phyloP scores from a whole-genome alignment of 371 early-diverging fungal species.

The Rhizomucor miehei region DNA sequence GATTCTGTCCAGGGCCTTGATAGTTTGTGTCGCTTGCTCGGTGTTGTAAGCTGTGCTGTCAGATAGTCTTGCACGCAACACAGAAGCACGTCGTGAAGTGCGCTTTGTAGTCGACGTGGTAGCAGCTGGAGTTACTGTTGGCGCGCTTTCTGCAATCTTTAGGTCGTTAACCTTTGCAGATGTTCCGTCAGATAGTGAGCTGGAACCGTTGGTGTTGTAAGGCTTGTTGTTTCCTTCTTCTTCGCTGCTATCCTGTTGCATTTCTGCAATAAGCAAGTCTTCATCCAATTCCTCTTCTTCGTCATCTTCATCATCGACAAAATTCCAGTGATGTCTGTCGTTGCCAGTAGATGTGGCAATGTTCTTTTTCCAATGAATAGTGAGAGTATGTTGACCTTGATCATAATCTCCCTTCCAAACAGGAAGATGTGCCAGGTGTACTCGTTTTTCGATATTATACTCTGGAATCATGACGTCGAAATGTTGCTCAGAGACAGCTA shows the following conservation, averaged over 20 bases:
- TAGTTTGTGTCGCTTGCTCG: slow-evolving; percentile 54
- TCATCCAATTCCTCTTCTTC: slow-evolving; percentile 34
- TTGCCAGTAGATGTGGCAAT: slow-evolving; percentile 38
- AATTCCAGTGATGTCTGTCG: slow-evolving; percentile 2
- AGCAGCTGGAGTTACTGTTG: background rate
- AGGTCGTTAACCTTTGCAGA: background rate
- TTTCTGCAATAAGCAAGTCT: slow-evolving; percentile 30
- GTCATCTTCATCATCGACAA: slow-evolving; percentile 26
- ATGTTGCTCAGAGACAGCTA: slow-evolving; percentile 40
- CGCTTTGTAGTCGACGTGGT: no score
- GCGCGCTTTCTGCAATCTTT: background rate
- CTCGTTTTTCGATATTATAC: slow-evolving; percentile 60
- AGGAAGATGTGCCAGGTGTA: slow-evolving; percentile 44
- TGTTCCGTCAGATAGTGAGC: background rate
- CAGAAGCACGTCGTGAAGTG: slow-evolving; percentile 21
- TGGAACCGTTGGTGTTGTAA: background rate
- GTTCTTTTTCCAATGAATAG: slow-evolving; percentile 55
- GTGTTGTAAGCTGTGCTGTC: slow-evolving; percentile 37
- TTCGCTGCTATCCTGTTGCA: slow-evolving; percentile 12
- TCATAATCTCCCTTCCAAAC: slow-evolving; percentile 40
- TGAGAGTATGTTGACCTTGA: slow-evolving; percentile 31
- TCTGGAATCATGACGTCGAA: slow-evolving; percentile 63
- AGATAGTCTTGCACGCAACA: slow-evolving; percentile 33
- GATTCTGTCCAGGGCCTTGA: slow-evolving; percentile 61
- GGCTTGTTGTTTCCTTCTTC: slow-evolving; percentile 3